Base-by-base conservation (phyloP, 2,329 filamentous ascomycete species). In the Huntiella moniliformis region DNA sequence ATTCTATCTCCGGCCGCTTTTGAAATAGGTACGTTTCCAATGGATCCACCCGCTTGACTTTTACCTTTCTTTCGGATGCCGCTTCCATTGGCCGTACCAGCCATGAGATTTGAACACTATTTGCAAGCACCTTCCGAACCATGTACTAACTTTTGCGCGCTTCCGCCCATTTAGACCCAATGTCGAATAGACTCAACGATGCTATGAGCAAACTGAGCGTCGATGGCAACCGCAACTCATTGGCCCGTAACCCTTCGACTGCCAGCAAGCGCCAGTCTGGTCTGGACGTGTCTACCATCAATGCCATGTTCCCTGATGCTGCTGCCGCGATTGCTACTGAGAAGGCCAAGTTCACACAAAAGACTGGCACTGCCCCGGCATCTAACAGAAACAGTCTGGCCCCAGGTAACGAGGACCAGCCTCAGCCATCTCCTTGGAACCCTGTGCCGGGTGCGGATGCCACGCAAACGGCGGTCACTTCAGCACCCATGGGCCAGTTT, bases 241-340 rank as follows among this genome's bases (percentile, higher is more conserved):
- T 94, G 56, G 77, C 77, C 42, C 84, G 88, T 53, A 82, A 81
- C 51, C 80, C 82, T 35, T 76, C 81, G 47, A 83, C 81, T 42
- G 76, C 85, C 10, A 54, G 56, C 8, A 96, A 95, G 67, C 79
- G 91, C 54, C 91, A 93, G 60, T 96, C 91, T 39, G 86, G 82
- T n/a, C 76, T 98, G 47, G 88, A 96, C 59, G 73, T 84, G 4
- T 85, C 80, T 31, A 92, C 85, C 17, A 95, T 98, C 63, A 94
- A 94, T 63, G 86, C 85, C 56, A 96, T 98, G 91, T 98, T 98
- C 61, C 91, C 91, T 5, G 91, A 98, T 66, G 91, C 91, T 38
- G 91, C 91, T 11, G 88, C 88, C 37, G 91, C 91, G n/a, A 96
- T 98, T 60, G 88, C 88, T 18, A 93, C 91, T 51, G 88, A 98